These are phyloP conservation scores for Casuarina cunninghamiana DNA, from an alignment of 306 rosid species.

Conservation along the genomic window DNA sequence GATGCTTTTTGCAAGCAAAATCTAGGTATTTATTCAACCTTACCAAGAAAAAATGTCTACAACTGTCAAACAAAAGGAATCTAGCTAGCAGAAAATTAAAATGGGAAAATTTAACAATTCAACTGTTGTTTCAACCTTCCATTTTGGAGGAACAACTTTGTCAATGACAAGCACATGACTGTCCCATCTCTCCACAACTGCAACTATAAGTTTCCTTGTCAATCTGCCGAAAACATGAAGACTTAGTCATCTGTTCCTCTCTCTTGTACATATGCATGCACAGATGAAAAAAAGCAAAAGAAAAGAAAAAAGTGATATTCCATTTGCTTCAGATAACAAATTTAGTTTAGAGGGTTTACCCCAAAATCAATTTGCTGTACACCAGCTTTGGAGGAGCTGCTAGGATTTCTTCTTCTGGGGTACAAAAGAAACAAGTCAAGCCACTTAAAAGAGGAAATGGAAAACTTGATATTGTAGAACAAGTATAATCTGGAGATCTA, in stretches of 20 bases:
- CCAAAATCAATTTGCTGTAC: constrained; percentile 78
- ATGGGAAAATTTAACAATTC: constrained; percentile 12
- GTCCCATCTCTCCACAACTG: constrained; percentile 83
- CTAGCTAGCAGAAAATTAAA: constrained; percentile 4
- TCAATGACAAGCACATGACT: constrained; percentile 60
- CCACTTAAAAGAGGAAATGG: constrained; percentile 19
- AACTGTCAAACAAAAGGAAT: constrained; percentile 5
- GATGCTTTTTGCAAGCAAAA: constrained; percentile 8
- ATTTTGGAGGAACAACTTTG: constrained; percentile 71
- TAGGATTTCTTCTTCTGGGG: constrained; percentile 83
- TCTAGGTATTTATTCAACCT: not conserved
- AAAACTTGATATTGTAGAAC: constrained; percentile 21
- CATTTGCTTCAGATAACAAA: constrained; percentile 11
- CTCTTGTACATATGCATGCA: constrained; percentile 6
- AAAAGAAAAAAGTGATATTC: constrained; percentile 17
- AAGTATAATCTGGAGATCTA: constrained; percentile 5
- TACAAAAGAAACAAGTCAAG: constrained; percentile 34
- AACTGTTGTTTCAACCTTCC: constrained; percentile 63
- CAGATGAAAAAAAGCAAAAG: not conserved
- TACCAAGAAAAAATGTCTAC: not conserved
- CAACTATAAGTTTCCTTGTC: constrained; percentile 79
- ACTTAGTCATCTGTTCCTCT: constrained; percentile 10
- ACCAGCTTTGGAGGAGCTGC: constrained; percentile 94
- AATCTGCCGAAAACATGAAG: constrained; percentile 53
- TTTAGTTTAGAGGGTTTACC: constrained; percentile 44